A percentile compares a stretch with the other conserved stretches of the same genome.
Evolutionary conservation across 1,284 basidiomycete species (phyloP).

Genomic region (Pholiota adiposa): DNA sequence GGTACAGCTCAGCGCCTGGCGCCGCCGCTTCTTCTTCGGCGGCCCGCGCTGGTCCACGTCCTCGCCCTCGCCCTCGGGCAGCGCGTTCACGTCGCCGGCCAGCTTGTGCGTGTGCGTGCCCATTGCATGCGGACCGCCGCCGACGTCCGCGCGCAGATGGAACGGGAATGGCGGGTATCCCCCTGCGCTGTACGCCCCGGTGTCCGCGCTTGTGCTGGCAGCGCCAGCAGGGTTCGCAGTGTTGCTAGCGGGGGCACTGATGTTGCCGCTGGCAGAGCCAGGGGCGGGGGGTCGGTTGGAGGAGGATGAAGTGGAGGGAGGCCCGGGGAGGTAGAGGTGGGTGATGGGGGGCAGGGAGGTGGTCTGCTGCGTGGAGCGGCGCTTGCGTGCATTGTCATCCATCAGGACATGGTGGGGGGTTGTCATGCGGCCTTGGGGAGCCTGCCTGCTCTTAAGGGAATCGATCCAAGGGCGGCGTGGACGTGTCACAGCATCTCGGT

Average conservation of each 20-base stretch:
- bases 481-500: no score
- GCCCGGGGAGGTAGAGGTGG: constrained; percentile 55
- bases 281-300: neutral
- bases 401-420: constrained; percentile 29
- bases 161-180: constrained; percentile 26
- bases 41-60: constrained; percentile 54
- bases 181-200: no score
- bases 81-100: neutral
- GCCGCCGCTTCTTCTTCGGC: constrained; percentile 74
- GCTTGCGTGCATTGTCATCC: constrained; percentile 32
- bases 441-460: constrained; percentile 31
- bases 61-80: constrained; percentile 53
- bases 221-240: no score
- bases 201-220: no score
- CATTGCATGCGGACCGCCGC: neutral
- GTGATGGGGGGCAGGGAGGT: constrained; percentile 65
- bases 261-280: constrained; percentile 9
- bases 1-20: constrained; percentile 78
- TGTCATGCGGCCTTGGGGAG: constrained; percentile 31
- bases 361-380: constrained; percentile 26
- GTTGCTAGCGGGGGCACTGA: no score
- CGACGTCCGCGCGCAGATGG: constrained; percentile 3
- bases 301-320: neutral
- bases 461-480: no score
- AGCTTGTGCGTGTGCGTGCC: no score